Conservation (phyloP, 1,284 basidiomycete species). For the Coniferiporia sulphurascens region DNA sequence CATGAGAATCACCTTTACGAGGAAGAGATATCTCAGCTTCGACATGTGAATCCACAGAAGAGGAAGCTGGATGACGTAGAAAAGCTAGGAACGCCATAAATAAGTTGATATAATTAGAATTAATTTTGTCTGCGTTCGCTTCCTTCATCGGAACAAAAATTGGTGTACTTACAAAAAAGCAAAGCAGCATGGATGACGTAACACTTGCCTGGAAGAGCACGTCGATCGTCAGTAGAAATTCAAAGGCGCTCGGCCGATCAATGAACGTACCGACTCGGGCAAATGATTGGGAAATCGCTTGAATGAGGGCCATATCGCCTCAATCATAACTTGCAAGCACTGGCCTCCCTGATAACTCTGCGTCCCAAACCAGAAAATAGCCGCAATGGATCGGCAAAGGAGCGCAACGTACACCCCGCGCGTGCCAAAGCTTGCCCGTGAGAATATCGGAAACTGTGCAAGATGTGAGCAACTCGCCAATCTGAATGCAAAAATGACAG, state of each 20-base stretch:
- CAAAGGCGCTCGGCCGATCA: slow-evolving; percentile 71
- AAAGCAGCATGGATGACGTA: not conserved
- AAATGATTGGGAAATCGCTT: slow-evolving; percentile 61
- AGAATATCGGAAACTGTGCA: slow-evolving; percentile 16
- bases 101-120: no score
- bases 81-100: not conserved
- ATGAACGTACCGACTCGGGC: slow-evolving; percentile 68
- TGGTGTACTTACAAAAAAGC: slow-evolving; percentile 24
- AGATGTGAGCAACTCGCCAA: not conserved
- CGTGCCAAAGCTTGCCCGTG: slow-evolving; percentile 24
- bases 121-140: no score
- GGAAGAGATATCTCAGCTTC: slow-evolving; percentile 60
- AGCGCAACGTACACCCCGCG: slow-evolving; percentile 22
- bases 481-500: not conserved
- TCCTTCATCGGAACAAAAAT: slow-evolving; percentile 21
- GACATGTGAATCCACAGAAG: slow-evolving; percentile 23
- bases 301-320: slow-evolving; percentile 74
- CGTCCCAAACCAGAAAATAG: slow-evolving; percentile 71
- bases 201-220: slow-evolving; percentile 12
- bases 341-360: slow-evolving; percentile 61
- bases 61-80: slow-evolving; percentile 9
- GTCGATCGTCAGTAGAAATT: slow-evolving; percentile 61
- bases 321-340: slow-evolving; percentile 57
- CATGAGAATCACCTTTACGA: slow-evolving; percentile 59
- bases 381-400: slow-evolving; percentile 23